Conservation (phyloP, 805 yeast genomes). For the Lachancea quebecensis region DNA sequence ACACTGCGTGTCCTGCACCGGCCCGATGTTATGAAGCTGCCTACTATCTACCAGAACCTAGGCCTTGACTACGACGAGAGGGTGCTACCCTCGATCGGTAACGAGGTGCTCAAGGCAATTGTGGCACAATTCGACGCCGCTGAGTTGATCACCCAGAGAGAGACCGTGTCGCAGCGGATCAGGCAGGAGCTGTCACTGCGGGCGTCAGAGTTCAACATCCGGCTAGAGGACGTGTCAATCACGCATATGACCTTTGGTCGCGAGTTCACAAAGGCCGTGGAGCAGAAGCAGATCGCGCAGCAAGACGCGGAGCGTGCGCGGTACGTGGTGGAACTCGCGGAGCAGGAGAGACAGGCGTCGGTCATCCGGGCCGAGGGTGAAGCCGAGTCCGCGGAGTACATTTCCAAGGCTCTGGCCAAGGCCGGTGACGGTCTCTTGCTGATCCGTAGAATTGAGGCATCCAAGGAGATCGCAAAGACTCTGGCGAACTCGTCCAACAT, state of each 20-base stretch:
- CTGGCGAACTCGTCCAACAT: conserved; percentile 78
- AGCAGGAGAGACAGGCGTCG: conserved; percentile 92
- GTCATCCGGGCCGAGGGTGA: conserved; percentile 98
- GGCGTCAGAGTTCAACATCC: conserved; percentile 83
- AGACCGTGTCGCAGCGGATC: conserved; percentile 82
- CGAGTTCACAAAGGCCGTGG: conserved; percentile 97
- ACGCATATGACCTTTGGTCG: conserved; percentile 96
- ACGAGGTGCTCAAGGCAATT: conserved; percentile 80
- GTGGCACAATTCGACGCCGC: conserved; percentile 96
- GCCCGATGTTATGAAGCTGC: conserved; percentile 80
- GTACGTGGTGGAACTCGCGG: conserved; percentile 89
- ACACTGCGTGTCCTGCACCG: conserved; percentile 90
- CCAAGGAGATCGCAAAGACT: conserved; percentile 89
- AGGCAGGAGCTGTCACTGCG: conserved; percentile 77
- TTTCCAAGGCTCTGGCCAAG: conserved; percentile 84
- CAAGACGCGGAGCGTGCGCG: conserved; percentile 98
- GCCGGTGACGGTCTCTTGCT: conserved; percentile 93
- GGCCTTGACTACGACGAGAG: conserved; percentile 95
- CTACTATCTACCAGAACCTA: conserved; percentile 80
- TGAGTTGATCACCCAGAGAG: conserved; percentile 94
- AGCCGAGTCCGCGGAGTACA: conserved; percentile 95
- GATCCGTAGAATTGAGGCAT: conserved; percentile 93
- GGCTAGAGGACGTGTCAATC: conserved; percentile 91
- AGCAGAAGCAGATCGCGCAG: conserved; percentile 97
- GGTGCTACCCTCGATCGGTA: conserved; percentile 87